These are phyloP conservation scores for Linderniella brevidens DNA, from an alignment of 257 asterid genomes.

Conservation along the genomic window DNA sequence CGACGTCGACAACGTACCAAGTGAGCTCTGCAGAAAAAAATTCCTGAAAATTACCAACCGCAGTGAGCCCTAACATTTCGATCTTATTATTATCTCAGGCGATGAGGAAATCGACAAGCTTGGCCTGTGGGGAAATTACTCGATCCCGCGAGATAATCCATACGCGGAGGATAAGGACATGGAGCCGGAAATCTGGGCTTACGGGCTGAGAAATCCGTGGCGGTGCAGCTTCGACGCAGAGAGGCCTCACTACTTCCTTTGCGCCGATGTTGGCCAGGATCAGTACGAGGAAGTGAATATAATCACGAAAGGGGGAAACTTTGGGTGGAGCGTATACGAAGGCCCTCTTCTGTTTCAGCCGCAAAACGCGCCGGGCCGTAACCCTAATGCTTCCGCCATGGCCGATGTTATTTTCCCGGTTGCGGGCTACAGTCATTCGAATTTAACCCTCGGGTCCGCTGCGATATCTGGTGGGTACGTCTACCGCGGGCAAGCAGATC, in stretches of 20 bases:
- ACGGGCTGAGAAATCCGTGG: conserved; percentile 82
- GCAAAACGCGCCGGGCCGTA: conserved; percentile 39
- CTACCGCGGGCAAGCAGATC: conserved; percentile 71
- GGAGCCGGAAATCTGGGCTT: conserved; percentile 72
- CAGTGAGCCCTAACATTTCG: no score
- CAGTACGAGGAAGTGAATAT: conserved; percentile 74
- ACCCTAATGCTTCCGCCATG: conserved; percentile 33
- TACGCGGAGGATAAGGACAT: conserved; percentile 35
- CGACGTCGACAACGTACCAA: conserved; percentile 57
- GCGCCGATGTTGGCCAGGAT: conserved; percentile 84
- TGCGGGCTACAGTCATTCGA: conserved; percentile 55
- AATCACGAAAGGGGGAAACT: conserved; percentile 82
- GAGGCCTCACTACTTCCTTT: conserved; percentile 72
- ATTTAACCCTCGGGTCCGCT: conserved; percentile 65
- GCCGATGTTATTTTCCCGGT: conserved; percentile 58
- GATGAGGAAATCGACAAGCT: conserved; percentile 32
- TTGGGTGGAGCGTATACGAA: conserved; percentile 82
- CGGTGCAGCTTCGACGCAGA: conserved; percentile 88
- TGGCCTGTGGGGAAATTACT: conserved; percentile 72
- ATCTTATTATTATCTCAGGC: no score
- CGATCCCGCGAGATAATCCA: conserved; percentile 68
- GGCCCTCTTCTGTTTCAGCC: conserved; percentile 45
- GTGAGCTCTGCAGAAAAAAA: no score
- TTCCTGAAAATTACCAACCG: no score
- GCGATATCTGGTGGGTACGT: conserved; percentile 76